Percentiles rank a stretch among this genome's conserved stretches.
These are phyloP conservation scores for Aspergillus phoenicis DNA, from an alignment of 2,329 filamentous ascomycete genomes.

Conservation along the genomic window DNA sequence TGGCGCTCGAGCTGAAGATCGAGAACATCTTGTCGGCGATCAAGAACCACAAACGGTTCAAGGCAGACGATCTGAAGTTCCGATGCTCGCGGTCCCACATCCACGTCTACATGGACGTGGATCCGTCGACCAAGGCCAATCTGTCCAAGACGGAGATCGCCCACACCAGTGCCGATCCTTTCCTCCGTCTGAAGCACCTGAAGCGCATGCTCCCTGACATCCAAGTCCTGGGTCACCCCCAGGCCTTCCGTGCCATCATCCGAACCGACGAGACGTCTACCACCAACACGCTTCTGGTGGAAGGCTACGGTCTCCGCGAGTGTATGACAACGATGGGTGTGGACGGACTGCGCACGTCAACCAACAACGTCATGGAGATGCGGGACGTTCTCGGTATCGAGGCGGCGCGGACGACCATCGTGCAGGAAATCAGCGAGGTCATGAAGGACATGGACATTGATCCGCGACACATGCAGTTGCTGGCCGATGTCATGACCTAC, in stretches of 20 bases:
- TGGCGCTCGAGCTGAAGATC: conserved; percentile 78
- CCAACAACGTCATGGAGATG: conserved; percentile 90
- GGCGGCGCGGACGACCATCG: conserved; percentile 86
- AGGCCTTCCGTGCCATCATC: conserved; percentile 84
- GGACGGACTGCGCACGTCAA: conserved; percentile 70
- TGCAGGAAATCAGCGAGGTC: conserved; percentile 81
- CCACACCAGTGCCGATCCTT: conserved; percentile 47
- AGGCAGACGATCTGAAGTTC: conserved; percentile 65
- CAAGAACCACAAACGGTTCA: conserved; percentile 76
- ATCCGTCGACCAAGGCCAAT: conserved; percentile 35
- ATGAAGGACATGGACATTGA: conserved; percentile 97
- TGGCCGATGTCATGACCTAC: conserved; percentile 98
- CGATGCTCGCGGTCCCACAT: conserved; percentile 58
- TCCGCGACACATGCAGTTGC: conserved; percentile 93
- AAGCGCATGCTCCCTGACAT: conserved; percentile 79
- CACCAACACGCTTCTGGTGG: conserved; percentile 76
- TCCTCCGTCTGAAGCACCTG: conserved; percentile 74
- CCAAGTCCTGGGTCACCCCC: conserved; percentile 86
- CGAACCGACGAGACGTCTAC: conserved; percentile 72
- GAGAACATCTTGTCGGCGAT: conserved; percentile 77
- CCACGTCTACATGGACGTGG: conserved; percentile 67
- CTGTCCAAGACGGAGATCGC: conserved; percentile 48
- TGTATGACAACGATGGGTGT: conserved; percentile 96
- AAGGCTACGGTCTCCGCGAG: conserved; percentile 85
- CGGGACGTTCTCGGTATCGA: conserved; percentile 89